A percentile compares a stretch with the other conserved stretches of the same genome.
These are phyloP conservation scores for Mycena venus DNA, from an alignment of 768 basidiomycete genomes.

Conservation along the genomic window DNA sequence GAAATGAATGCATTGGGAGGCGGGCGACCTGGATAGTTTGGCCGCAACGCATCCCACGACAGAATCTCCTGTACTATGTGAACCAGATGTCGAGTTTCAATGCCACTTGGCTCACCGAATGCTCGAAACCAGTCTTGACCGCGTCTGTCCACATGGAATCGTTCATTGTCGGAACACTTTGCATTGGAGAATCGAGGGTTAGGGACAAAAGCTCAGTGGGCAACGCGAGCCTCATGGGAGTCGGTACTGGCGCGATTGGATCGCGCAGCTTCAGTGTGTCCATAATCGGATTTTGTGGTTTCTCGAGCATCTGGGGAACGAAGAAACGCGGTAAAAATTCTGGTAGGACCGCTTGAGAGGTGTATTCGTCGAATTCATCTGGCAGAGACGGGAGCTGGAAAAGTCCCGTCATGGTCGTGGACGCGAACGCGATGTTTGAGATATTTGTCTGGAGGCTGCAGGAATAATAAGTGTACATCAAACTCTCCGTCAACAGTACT, in stretches of 20 bases:
- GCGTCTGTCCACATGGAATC: conserved; percentile 32
- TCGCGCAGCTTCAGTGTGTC: conserved; percentile 59
- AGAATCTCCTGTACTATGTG: conserved; percentile 57
- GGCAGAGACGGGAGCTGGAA: conserved; percentile 16
- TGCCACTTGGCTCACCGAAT: conserved; percentile 3
- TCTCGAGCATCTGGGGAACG: conserved; percentile 75
- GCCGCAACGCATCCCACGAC: conserved; percentile 75
- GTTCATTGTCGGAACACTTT: background rate
- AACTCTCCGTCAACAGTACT: too few relatives aligned
- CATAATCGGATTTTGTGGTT: conserved; percentile 85
- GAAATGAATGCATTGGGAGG: conserved; percentile 73
- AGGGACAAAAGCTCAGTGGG: conserved; percentile 48
- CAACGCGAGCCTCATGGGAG: conserved; percentile 33
- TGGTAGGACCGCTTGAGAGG: conserved; percentile 48
- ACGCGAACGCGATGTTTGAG: background rate
- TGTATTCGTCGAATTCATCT: conserved; percentile 26
- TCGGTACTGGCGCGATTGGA: conserved; percentile 17
- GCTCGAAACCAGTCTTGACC: conserved; percentile 6
- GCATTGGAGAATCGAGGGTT: conserved; percentile 18
- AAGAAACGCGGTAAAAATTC: conserved; percentile 65
- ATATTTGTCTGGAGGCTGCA: too few relatives aligned
- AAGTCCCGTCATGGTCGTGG: conserved; percentile 1
- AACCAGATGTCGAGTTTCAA: background rate
- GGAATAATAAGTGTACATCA: too few relatives aligned
- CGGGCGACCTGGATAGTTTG: conserved; percentile 45